Base-by-base conservation (phyloP, 2,329 filamentous ascomycete genomes). In the Botrytis cinerea region DNA sequence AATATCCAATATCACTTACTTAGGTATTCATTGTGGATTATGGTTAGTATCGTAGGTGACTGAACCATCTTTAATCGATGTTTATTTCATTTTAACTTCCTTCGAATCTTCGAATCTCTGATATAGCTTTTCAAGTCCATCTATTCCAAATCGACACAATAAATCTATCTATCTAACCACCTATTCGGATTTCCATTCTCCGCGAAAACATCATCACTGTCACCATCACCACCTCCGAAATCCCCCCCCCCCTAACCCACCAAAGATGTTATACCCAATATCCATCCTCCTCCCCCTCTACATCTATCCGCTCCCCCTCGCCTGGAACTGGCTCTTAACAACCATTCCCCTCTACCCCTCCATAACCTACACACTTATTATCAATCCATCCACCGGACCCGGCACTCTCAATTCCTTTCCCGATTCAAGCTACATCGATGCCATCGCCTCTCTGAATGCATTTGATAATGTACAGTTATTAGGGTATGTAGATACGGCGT, bases 231-330 rank as follows among this genome's bases (percentile, higher is more conserved):
- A 59, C 20, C 28, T 59, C 28, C 4, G 6, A 60, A 22, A 16
- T 9, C 16, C 22, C 7, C 7, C n/a, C 32, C 40, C 35, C 28
- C 28, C n/a, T n/a, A 16, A 35, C 46, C 6, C 25, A 35, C 46
- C 20, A 38, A 22, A 68, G 9, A 51, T 38, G 25, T 10, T 12
- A 0, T 12, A 7, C 48, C n/a, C 25, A 14, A 10, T 18, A 10
- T 70, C 57, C 2, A 64, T 71, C 2, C 70, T 71, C 14, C 70
- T 71, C 0, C 70, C 70, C 60, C 60, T 71, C 2, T 71, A 64
- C 70, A 54, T 71, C 16, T 71, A 43, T 1, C 70, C 70, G 2
- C 3, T 20, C 0, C 59, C 60, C 9, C 18, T 35, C 4, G 46
- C 43, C 2, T 71, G 70, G 70, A n/a, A 70, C n/a, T 70, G 51